Evolutionary conservation across 177 flowering plant genomes (phyloP).

Genomic region (Telopea speciosissima): DNA sequence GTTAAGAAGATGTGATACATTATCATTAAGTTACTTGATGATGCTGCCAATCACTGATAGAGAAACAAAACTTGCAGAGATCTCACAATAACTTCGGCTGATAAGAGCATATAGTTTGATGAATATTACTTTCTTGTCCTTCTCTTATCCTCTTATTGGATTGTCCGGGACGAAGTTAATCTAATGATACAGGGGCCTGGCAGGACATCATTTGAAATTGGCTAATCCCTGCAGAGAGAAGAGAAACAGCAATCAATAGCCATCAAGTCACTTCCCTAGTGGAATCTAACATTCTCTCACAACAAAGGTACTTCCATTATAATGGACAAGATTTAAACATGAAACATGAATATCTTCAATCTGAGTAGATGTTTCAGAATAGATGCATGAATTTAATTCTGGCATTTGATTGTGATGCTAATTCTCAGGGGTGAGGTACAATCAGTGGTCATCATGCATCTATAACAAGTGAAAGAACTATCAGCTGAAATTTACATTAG

Average conservation of each 20-base stretch:
- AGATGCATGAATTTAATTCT: no score
- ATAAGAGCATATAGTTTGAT: not conserved
- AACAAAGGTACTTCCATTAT: no score
- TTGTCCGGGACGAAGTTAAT: not conserved
- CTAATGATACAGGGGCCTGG: not conserved
- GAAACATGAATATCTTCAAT: no score
- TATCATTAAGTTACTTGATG: not conserved
- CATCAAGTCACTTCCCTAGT: not conserved
- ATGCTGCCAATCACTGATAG: not conserved
- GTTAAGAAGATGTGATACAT: no score
- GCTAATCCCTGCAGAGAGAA: constrained; percentile 14
- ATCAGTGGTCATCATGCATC: not conserved
- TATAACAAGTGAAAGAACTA: not conserved
- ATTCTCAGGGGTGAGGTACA: not conserved
- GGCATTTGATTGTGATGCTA: no score
- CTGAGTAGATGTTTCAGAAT: no score
- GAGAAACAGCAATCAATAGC: not conserved
- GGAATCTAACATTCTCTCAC: no score
- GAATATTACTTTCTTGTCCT: not conserved
- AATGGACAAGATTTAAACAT: no score
- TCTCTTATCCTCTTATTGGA: not conserved
- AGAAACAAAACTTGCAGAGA: no score
- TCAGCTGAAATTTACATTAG: not conserved
- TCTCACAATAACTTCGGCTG: not conserved
- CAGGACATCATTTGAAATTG: not conserved